Base-by-base conservation (phyloP, 352 stramenopile genomes). In the Pythium insidiosum region DNA sequence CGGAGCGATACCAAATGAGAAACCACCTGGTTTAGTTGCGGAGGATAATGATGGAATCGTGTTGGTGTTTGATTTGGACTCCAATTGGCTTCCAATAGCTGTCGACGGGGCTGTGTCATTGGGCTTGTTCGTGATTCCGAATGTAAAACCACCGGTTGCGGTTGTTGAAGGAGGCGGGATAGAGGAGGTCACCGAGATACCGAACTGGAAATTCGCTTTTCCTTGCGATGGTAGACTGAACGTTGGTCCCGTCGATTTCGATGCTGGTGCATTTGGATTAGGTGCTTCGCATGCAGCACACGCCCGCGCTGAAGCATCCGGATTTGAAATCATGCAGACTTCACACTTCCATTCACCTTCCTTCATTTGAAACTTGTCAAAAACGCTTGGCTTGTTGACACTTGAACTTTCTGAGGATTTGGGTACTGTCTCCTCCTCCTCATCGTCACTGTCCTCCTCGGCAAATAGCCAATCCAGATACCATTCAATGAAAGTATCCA, bases 391-490 rank as follows among this genome's bases (percentile, higher is more conserved):
- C 72, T 15, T 66, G 57, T n/a, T 67, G 53, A 23, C 66, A 74
- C 35, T 80, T 82, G n/a, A n/a, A n/a, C n/a, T n/a, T n/a, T n/a
- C 19, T 51, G 40, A 6, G 44, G n/a, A 5, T 35, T 36, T 6
- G 18, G 52, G 33, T 15, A 24, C 40, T 46, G 13, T 29, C 26
- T 59, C 52, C 1, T 58, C 44, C 10, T 75, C 60, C 38, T 69
- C 65, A 1, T 70, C 70, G 15, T 83, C 68, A 5, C 58, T 68
- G 11, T 71, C 65, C n/a, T 65, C 65, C n/a, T 58, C 48, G 16
- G 61, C 65, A 25, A 86, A 80, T 43, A 86, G 57, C 70, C 70
- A 86, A 47, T 65, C 56, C 9, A 84, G 40, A 37, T 86, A 86
- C 73, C 73, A 86, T 22, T 50, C 49, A 29, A 74, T 59, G 29